A percentile compares a stretch with the other conserved stretches of the same genome.
These are phyloP conservation scores for Magnolia kwangsiensis DNA, from an alignment of 164 flowering plant species.

Conservation along the genomic window DNA sequence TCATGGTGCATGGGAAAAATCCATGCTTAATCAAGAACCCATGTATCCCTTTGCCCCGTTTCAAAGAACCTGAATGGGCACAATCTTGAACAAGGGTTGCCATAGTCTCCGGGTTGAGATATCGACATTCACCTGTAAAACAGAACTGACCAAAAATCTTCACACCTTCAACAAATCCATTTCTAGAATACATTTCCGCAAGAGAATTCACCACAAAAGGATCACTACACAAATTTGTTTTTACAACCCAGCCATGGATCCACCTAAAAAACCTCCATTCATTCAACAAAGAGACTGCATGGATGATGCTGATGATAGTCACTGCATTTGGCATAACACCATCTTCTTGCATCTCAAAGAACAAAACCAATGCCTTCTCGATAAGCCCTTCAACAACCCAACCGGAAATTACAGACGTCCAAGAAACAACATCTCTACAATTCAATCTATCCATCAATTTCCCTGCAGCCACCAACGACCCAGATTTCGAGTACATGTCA, in stretches of 20 bases:
- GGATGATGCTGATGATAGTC: slow-evolving; percentile 28
- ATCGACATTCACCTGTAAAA: slow-evolving; percentile 21
- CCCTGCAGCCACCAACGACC: slow-evolving; percentile 9
- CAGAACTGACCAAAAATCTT: slow-evolving; percentile 15
- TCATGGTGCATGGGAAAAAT: slow-evolving; percentile 14
- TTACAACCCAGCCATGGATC: slow-evolving; percentile 30
- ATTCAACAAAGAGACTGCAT: slow-evolving; percentile 23
- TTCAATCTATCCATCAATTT: slow-evolving; percentile 7
- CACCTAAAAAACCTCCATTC: slow-evolving; percentile 11
- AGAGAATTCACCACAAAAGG: slow-evolving; percentile 22
- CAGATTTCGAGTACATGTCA: slow-evolving; percentile 19
- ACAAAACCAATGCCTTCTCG: slow-evolving; percentile 15
- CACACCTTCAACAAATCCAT: slow-evolving; percentile 18
- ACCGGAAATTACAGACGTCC: slow-evolving; percentile 28
- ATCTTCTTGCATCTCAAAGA: slow-evolving; percentile 18
- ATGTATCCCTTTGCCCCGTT: slow-evolving; percentile 26
- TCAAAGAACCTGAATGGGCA: slow-evolving; percentile 10
- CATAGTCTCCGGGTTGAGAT: slow-evolving; percentile 26
- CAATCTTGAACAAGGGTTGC: slow-evolving; percentile 32
- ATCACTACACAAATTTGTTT: slow-evolving; percentile 12
- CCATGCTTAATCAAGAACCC: slow-evolving; percentile 23
- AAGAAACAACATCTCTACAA: slow-evolving; percentile 27
- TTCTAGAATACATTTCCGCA: slow-evolving; percentile 23
- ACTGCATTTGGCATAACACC: slow-evolving; percentile 27
- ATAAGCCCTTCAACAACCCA: slow-evolving; percentile 8